phyloP scores from a whole-genome alignment of 352 stramenopile genomes.

The Globisporangium irregulare region DNA sequence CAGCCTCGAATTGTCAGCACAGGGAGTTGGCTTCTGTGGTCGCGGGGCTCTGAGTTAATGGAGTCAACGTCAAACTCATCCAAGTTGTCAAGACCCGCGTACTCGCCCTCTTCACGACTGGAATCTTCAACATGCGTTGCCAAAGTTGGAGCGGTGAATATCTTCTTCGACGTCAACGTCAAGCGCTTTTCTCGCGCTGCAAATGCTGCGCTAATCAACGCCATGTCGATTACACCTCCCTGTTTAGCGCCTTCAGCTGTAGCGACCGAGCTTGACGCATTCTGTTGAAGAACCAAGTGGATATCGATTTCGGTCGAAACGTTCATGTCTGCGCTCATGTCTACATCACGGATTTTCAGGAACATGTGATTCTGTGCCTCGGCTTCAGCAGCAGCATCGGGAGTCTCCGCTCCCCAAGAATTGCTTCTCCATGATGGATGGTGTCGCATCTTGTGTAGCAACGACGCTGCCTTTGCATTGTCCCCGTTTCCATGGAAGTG shows the following conservation, averaged over 20 bases:
- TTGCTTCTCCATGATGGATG: conserved; percentile 82
- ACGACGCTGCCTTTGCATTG: conserved; percentile 27
- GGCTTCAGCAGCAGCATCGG: conserved; percentile 35
- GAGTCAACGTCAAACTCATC: conserved; percentile 74
- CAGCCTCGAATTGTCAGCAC: conserved; percentile 74
- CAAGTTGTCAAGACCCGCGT: conserved; percentile 62
- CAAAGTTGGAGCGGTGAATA: conserved; percentile 29
- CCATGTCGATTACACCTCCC: conserved; percentile 33
- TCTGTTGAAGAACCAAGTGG: conserved; percentile 65
- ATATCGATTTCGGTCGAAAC: conserved; percentile 66
- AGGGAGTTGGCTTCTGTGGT: conserved; percentile 47
- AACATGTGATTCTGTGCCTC: conserved; percentile 71
- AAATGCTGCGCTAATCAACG: conserved; percentile 60
- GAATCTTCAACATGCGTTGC: conserved; percentile 41
- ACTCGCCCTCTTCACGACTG: conserved; percentile 38
- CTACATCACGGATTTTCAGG: conserved; percentile 65
- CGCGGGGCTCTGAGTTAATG: conserved; percentile 42
- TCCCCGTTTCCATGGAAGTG: conserved; percentile 32
- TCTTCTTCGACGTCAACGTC: conserved; percentile 37
- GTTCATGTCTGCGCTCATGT: conserved; percentile 48
- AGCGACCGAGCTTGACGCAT: conserved; percentile 23
- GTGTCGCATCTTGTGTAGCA: conserved; percentile 74
- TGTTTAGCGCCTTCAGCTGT: conserved; percentile 25
- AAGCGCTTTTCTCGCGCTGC: conserved; percentile 60
- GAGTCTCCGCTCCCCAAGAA: conserved; percentile 68